Percentiles rank a stretch among this genome's conserved stretches.
Conservation (phyloP, 2,329 filamentous ascomycete species). For the Penicillium vulpinum region DNA sequence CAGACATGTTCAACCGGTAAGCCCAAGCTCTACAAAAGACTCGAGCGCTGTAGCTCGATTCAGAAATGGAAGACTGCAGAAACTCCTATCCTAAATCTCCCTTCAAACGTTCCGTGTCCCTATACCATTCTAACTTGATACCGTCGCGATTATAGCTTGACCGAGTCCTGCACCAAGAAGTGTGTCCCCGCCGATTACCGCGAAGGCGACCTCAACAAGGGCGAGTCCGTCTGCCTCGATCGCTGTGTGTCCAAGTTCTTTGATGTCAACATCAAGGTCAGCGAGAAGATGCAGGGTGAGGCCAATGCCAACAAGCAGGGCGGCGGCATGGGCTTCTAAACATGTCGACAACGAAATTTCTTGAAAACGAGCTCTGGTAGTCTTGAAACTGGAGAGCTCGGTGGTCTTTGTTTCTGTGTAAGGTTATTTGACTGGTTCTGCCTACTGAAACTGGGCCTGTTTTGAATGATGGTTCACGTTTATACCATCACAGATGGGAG, state of each 20-base stretch:
- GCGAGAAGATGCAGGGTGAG: slow-evolving; percentile 92
- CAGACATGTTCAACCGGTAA: slow-evolving; percentile 98
- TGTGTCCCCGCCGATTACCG: slow-evolving; percentile 91
- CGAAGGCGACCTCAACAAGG: slow-evolving; percentile 96
- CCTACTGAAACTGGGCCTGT: slow-evolving; percentile 2
- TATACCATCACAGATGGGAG: slow-evolving; percentile 24
- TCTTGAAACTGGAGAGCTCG: not conserved
- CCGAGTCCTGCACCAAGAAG: slow-evolving; percentile 88
- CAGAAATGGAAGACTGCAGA: not conserved
- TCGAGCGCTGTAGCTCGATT: not conserved
- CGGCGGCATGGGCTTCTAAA: slow-evolving; percentile 54
- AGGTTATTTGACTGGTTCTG: slow-evolving; percentile 12
- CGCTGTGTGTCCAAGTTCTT: slow-evolving; percentile 98
- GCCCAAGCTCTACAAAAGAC: slow-evolving; percentile 14
- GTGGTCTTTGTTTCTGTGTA: slow-evolving; percentile 4
- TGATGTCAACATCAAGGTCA: slow-evolving; percentile 96
- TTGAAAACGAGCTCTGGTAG: slow-evolving; percentile 2
- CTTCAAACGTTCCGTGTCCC: not conserved
- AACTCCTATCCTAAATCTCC: not conserved
- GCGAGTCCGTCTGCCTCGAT: slow-evolving; percentile 96
- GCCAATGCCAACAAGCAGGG: slow-evolving; percentile 64
- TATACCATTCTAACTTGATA: not conserved
- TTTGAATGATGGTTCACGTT: slow-evolving; percentile 19
- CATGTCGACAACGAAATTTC: not conserved
- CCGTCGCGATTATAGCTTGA: slow-evolving; percentile 59